Evolutionary conservation across 257 asterid genomes (phyloP).

Genomic region (Solanum virginianum): DNA sequence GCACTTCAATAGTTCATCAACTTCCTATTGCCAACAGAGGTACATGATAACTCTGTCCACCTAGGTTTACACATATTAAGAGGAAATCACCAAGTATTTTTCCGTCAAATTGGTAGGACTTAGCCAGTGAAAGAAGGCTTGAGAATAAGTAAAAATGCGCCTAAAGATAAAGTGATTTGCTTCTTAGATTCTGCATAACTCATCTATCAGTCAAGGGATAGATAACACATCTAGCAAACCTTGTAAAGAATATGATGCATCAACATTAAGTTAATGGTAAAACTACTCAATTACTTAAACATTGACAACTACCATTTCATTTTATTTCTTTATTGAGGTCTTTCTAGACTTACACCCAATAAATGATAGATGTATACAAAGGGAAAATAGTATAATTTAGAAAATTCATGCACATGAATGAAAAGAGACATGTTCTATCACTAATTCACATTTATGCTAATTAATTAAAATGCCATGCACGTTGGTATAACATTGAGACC

Average conservation of each 20-base stretch:
- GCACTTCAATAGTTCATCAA: neutral
- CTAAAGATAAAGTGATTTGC: neutral
- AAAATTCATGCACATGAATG: neutral
- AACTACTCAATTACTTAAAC: neutral
- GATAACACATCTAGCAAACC: neutral
- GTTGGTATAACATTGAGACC: neutral
- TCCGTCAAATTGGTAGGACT: neutral
- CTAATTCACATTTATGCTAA: neutral
- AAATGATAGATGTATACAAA: neutral
- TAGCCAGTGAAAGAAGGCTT: neutral
- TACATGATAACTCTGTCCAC: too few relatives aligned
- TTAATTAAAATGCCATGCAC: neutral
- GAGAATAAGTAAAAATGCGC: neutral
- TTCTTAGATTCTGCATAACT: neutral
- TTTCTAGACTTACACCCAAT: neutral
- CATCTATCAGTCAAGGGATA: neutral
- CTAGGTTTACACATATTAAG: too few relatives aligned
- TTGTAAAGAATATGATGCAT: neutral
- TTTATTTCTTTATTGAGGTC: neutral
- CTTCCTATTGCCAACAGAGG: too few relatives aligned
- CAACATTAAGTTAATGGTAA: neutral
- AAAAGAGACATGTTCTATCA: neutral
- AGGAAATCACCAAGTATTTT: too few relatives aligned
- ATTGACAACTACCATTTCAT: neutral
- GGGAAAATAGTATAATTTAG: neutral